Percentiles rank a stretch among this genome's conserved stretches.
These are phyloP conservation scores for Naganishia liquefaciens DNA, from an alignment of 1,284 basidiomycete genomes.

Conservation along the genomic window DNA sequence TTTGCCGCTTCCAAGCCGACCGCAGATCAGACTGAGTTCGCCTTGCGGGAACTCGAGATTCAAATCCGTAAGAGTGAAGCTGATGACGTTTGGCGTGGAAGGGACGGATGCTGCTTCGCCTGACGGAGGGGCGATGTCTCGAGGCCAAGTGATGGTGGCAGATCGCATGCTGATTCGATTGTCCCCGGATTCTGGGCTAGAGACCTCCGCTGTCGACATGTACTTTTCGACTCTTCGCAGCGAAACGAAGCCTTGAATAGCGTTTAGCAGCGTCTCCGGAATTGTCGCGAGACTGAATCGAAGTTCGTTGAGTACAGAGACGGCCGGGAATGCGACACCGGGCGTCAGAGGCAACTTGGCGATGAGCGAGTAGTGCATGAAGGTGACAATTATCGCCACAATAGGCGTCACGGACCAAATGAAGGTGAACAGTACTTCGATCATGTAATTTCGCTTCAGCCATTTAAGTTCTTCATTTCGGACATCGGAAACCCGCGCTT, in stretches of 20 bases:
- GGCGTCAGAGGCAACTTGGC: constrained; percentile 69
- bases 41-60: constrained; percentile 74
- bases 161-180: constrained; percentile 70
- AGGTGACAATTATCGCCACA: constrained; percentile 52
- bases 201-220: constrained; percentile 69
- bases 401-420: constrained; percentile 47
- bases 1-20: constrained; percentile 67
- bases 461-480: constrained; percentile 77
- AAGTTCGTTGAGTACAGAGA: constrained; percentile 79
- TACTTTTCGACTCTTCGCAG: constrained; percentile 89
- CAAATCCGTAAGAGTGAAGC: constrained; percentile 80
- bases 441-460: constrained; percentile 79
- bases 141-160: constrained; percentile 87
- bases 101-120: constrained; percentile 50
- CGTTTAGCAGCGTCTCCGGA: constrained; percentile 85
- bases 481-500: constrained; percentile 70
- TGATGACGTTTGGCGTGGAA: constrained; percentile 57
- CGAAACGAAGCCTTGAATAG: constrained; percentile 81
- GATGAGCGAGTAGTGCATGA: constrained; percentile 65
- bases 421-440: constrained; percentile 66
- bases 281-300: constrained; percentile 62
- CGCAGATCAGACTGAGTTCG: constrained; percentile 77
- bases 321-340: constrained; percentile 75
- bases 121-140: constrained; percentile 54
- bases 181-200: constrained; percentile 62